Conservation (phyloP, 73 alveolate genomes). For the Uronychia binucleata region DNA sequence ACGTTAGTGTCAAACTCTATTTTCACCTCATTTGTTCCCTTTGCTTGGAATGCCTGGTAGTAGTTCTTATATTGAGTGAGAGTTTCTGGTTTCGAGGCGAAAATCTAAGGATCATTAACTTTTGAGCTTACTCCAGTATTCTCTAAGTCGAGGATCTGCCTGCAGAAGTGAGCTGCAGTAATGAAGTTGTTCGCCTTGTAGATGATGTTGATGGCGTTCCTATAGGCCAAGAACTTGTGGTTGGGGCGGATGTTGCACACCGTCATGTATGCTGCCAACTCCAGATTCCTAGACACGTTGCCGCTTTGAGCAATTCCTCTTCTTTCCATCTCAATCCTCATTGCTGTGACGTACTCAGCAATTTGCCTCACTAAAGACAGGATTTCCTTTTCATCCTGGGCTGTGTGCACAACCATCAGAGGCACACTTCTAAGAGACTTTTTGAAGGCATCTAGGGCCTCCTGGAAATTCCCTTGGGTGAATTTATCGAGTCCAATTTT, state of each 20-base stretch:
- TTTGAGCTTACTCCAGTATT: conserved; percentile 55
- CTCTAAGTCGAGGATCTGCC: conserved; percentile 44
- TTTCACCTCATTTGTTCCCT: conserved; percentile 30
- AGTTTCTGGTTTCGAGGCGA: conserved; percentile 51
- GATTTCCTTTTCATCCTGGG: conserved; percentile 38
- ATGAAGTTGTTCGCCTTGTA: conserved; percentile 58
- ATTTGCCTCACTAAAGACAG: conserved; percentile 6
- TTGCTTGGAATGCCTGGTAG: conserved; percentile 53
- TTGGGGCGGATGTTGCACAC: conserved; percentile 36
- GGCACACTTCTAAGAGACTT: conserved; percentile 14
- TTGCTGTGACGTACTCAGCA: conserved; percentile 56
- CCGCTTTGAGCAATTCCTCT: conserved; percentile 19
- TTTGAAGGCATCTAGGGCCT: conserved; percentile 31
- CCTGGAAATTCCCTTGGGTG: conserved; percentile 40
- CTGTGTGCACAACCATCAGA: neutral
- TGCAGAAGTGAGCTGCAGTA: conserved; percentile 58
- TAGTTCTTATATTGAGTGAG: conserved; percentile 50
- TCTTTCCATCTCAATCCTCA: conserved; percentile 58
- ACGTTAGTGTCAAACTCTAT: conserved; percentile 17
- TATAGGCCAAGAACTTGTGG: conserved; percentile 59
- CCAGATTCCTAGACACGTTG: conserved; percentile 20
- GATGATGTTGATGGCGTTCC: conserved; percentile 45
- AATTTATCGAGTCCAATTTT: conserved; percentile 22
- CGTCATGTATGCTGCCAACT: conserved; percentile 51
- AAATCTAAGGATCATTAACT: conserved; percentile 22